Base-by-base conservation (phyloP, 331 rosid species). In the Rosa hybrid region DNA sequence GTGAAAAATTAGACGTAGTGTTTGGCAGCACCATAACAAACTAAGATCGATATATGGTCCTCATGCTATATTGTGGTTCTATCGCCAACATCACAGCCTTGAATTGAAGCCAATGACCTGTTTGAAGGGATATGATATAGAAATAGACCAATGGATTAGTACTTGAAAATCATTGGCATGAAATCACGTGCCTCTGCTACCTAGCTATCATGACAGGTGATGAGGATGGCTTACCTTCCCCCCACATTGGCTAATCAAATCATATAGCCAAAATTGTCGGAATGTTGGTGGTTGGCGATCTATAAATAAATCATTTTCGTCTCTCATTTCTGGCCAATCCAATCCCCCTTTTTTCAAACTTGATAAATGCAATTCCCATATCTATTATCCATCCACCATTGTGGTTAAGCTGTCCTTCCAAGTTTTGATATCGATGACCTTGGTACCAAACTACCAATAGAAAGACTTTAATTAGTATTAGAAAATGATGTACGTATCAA, bases 221-320 rank as follows among this genome's bases (percentile, higher is more conserved):
- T 78, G 89, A 87, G 65, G 96, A 93, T 84, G 88, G 96, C 92
- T 90, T 84, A 84, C 93, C 98, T 59, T 87, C 90, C 90, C 5
- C 23, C 13, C 48, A 89, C 80, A 68, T 81, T 79, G 82, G 67
- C 75, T 85, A 27, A 44, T 76, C 80, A 89, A 87, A 87, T 89
- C 81, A 86, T 77, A 27, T 72, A 71, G 82, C 71, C 78, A 84
- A 87, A 63, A 87, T 87, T 89, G 94, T 91, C 90, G 91, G 94
- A 93, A 88, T 91, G 88, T 86, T 89, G 91, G 97, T 88, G 86
- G 90, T 91, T 90, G 88, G 64, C 77, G 41, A 38, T 69, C 88
- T 88, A 75, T 73, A 73, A 84, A 81, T 81, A 78, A 84, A 84
- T 84, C 87, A 81, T 86, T 88, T 86, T 87, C 83, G 68, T 70